phyloP scores from a whole-genome alignment of 2,329 filamentous ascomycete genomes.

The Aspergillus flavus region DNA sequence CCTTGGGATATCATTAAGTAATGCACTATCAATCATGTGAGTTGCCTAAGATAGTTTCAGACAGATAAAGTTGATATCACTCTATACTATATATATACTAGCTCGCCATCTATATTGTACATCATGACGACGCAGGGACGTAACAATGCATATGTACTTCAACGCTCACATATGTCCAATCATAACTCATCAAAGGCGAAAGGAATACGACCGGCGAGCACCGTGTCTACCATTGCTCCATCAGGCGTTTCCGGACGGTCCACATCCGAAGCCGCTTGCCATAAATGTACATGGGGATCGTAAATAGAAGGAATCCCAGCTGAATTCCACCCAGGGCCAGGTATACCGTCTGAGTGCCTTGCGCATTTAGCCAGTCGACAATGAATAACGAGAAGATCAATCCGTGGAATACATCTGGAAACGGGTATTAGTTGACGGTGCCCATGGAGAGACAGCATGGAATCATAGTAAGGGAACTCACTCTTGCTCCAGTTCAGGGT shows the following conservation, averaged over 20 bases:
- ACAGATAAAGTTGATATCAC: neutral
- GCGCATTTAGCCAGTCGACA: slow-evolving; percentile 74
- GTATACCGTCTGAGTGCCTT: slow-evolving; percentile 78
- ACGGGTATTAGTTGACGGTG: slow-evolving; percentile 14
- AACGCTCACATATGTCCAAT: neutral
- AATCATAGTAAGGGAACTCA: slow-evolving; percentile 34
- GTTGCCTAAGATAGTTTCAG: neutral
- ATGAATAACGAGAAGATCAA: slow-evolving; percentile 88
- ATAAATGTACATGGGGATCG: slow-evolving; percentile 91
- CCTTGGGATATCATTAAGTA: no score
- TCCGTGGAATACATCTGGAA: slow-evolving; percentile 76
- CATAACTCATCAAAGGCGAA: neutral
- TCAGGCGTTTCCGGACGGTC: slow-evolving; percentile 83
- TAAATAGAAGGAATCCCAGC: slow-evolving; percentile 69
- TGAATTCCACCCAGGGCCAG: slow-evolving; percentile 85
- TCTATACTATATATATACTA: neutral
- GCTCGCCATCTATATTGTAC: neutral
- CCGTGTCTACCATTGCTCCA: slow-evolving; percentile 64
- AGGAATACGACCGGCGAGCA: neutral
- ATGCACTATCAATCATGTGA: neutral
- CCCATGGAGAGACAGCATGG: neutral
- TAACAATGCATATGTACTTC: neutral
- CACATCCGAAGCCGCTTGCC: slow-evolving; percentile 92
- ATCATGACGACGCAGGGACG: neutral
- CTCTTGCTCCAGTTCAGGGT: slow-evolving; percentile 94